Evolutionary conservation across 768 basidiomycete genomes (phyloP), one percentile per base, ranked within the genome.

Genomic region (Coprinopsis strossmayeri): DNA sequence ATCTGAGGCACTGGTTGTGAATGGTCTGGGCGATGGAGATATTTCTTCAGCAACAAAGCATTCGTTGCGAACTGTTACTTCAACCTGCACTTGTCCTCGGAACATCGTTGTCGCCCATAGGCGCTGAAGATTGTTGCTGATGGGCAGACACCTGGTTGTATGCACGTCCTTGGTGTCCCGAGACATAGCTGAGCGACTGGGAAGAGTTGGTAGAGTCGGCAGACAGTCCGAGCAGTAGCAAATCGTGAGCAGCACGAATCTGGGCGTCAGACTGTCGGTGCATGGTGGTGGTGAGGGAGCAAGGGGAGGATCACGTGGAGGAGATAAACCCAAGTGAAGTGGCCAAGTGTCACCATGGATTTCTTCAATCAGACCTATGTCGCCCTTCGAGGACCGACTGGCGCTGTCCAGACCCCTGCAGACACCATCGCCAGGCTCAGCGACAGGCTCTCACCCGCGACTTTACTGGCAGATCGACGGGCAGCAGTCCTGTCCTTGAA

Each of bases 401-500:
- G 87, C 10, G 80, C 82, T 10, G 86, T 87, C 3, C 94, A 95
- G 63, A 87, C 85, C 0, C 77, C 92, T 1, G 67, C 76, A 20
- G 92, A 95, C 49, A 92, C 91, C 18, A 92, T 98, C 59, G 77
- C 80, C 24, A 83, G 84, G 56, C 83, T 98, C 54, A 87, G 85
- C 55, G 93, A 96, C 62, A 72, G 92, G 25, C 80, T 99, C 18
- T 87, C 91, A 17, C 91, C 93, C n/a, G 82, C 87, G 2, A 85
- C 89, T 0, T 80, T 90, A 21, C 79, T 94, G 13, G 87, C 92
- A 25, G 96, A 98, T 68, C 76, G 96, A 57, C 79, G 91, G 50
- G 95, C 95, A 23, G 87, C 95, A 0, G 86, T 99, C n/a, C 71
- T 96, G 45, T 81, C 91, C 0, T 77, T 99, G 55, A 98, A 98